A percentile compares a stretch with the other conserved stretches of the same genome.
Conservation (phyloP, 2,329 filamentous ascomycete genomes). For the Byssoonygena ceratinophila region DNA sequence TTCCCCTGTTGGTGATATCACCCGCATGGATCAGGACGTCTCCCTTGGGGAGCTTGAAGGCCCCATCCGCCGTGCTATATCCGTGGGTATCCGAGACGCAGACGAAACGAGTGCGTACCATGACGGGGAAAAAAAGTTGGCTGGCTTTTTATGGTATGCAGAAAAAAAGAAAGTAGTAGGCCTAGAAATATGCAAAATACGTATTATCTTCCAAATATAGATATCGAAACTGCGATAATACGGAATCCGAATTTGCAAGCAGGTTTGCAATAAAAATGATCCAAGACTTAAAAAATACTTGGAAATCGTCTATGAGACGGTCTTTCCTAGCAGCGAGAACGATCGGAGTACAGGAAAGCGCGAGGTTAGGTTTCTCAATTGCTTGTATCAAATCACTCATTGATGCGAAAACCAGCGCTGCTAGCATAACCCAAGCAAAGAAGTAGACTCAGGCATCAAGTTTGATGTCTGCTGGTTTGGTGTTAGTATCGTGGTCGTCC, state of each 20-base stretch:
- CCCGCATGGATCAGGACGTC: constrained; percentile 52
- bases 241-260: background rate
- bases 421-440: too few relatives aligned
- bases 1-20: constrained; percentile 49
- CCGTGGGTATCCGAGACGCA: constrained; percentile 52
- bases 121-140: constrained; percentile 7
- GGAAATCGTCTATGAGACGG: background rate
- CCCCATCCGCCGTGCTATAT: constrained; percentile 39
- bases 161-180: background rate
- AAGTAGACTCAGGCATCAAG: too few relatives aligned
- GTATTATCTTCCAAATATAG: background rate
- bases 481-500: too few relatives aligned
- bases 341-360: background rate
- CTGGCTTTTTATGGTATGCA: background rate
- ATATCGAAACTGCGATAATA: background rate
- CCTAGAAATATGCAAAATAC: background rate
- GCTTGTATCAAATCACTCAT: background rate
- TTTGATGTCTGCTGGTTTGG: too few relatives aligned
- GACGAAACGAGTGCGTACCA: constrained; percentile 42
- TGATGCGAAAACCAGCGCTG: too few relatives aligned
- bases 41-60: constrained; percentile 44
- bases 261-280: too few relatives aligned
- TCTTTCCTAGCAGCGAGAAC: background rate
- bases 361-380: background rate
- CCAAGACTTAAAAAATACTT: too few relatives aligned